Base-by-base conservation (phyloP, 176 grass and related monocot genomes). In the Avena sativa region DNA sequence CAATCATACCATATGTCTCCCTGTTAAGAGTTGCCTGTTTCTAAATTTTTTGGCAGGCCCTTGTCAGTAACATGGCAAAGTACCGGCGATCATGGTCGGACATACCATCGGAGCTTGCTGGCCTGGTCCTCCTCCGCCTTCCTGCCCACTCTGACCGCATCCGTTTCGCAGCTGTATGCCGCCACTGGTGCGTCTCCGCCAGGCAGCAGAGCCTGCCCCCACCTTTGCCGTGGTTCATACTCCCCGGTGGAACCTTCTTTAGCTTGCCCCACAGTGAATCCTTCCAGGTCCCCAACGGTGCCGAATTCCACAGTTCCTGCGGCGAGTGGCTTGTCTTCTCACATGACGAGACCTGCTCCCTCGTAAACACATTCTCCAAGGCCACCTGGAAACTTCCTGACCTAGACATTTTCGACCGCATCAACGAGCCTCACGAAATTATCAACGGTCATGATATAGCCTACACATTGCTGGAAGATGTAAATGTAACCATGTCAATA, bases 81-180 rank as follows among this genome's bases (percentile, higher is more conserved):
- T 30, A 36, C 7, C 46, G 3, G 0, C 16, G 4, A 82, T 82
- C 63, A 13, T 82, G 63, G 63, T 82, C 63, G 1, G 63, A 69
- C 50, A 48, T 82, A 30, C 63, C 80, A 69, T 34, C 80, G 14
- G 80, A 82, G 28, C 17, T 82, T 53, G 47, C 80, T 53, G 63
- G 63, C 26, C 26, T 82, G 80, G 63, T 81, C 12, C 80, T 69
- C 63, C 30, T 26, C 46, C 48, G 4, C 25, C 79, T 69, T 21
- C 47, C 46, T 81, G 63, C 79, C 26, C 65, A 53, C 47, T 52
- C 63, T 68, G 79, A 81, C 16, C 46, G 63, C 43, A 20, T 82
- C 25, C 80, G 48, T 28, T 69, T 82, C 14, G 25, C 47, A 20
- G 62, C 47, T 82, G 80, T 82, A 53, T 82, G 80, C 48, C 9